Evolutionary conservation across 768 basidiomycete genomes (phyloP).

Genomic region (Gloeostereum incarnatum): DNA sequence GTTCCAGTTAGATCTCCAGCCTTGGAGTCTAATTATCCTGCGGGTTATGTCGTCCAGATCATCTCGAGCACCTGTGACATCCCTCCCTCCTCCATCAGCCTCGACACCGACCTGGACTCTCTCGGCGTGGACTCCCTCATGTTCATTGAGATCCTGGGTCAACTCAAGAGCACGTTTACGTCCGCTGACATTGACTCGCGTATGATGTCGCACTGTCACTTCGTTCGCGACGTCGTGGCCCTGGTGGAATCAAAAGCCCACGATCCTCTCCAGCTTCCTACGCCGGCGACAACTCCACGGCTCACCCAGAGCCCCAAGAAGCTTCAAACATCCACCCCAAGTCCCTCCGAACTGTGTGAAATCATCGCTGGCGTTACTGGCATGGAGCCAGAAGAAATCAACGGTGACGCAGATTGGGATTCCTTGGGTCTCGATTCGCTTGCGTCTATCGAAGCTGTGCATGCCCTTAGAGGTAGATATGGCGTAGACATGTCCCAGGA

Average conservation of each 20-base stretch:
- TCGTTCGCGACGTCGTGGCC: slow-evolving; percentile 25
- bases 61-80: slow-evolving; percentile 33
- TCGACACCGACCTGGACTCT: slow-evolving; percentile 33
- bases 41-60: slow-evolving; percentile 25
- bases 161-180: slow-evolving; percentile 26
- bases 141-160: slow-evolving; percentile 43
- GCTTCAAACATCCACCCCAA: slow-evolving; percentile 11
- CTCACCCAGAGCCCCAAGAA: slow-evolving; percentile 31
- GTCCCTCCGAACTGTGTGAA: slow-evolving; percentile 19
- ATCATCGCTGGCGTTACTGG: slow-evolving; percentile 41
- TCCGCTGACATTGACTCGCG: slow-evolving; percentile 17
- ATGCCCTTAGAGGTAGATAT: slow-evolving; percentile 32
- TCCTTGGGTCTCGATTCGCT: slow-evolving; percentile 56
- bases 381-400: slow-evolving; percentile 24
- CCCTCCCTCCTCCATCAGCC: slow-evolving; percentile 19
- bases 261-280: slow-evolving; percentile 2
- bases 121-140: slow-evolving; percentile 61
- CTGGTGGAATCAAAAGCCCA: slow-evolving; percentile 13
- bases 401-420: slow-evolving; percentile 35
- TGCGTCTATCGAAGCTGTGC: slow-evolving; percentile 50
- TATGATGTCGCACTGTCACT: slow-evolving; percentile 24
- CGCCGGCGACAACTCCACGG: slow-evolving; percentile 16
- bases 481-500: slow-evolving; percentile 31
- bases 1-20: background rate
- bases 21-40: too few species aligned